Base-by-base conservation (phyloP, 179 eudicot species). In the Silene coronaria region DNA sequence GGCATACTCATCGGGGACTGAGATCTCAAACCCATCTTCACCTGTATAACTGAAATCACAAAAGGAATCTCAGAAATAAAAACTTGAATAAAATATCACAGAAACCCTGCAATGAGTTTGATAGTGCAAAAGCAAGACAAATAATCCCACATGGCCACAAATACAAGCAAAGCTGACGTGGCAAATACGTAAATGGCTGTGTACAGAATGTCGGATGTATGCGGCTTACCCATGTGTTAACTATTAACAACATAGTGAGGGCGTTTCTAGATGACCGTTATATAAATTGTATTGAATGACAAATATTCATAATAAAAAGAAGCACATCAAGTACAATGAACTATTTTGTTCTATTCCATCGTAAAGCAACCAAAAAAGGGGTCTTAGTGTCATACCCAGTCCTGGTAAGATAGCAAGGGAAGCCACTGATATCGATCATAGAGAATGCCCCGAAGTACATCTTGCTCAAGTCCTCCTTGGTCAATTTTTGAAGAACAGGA, bases 11-110 rank as follows among this genome's bases (percentile, higher is more conserved):
- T 86, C 79, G 9, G 96, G 97, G 65, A 95, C 91, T 12, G 99
- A 95, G 28, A 95, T 95, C 82, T 95, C 99, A 66, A 95, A 95
- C 63, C 98, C 99, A 74, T 95, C 99, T 85, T 95, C 97, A 66
- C 99, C 97, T 0, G 99, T 95, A 79, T 95, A 95, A 83, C 99
- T 95, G 88, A 66, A 67, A 67, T 62, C 21, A 59, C 71, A 38
- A 38, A 68, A 34, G 69, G 61, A 60, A n/a, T 17, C 28, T 74
- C 16, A 2, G 23, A 70, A 21, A 5, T 42, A 42, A 42, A 42
- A 42, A 11, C 48, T 14, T 53, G 19, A 53, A 53, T 1, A 17
- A 53, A 53, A 3, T 16, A 53, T 53, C 21, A 16, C 58, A 4
- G 58, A 16, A 17, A 17, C 58, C 58, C 58, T 53, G 58, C 19